phyloP scores from a whole-genome alignment of 768 basidiomycete species.

The Tylopilus cervinicoccineus region DNA sequence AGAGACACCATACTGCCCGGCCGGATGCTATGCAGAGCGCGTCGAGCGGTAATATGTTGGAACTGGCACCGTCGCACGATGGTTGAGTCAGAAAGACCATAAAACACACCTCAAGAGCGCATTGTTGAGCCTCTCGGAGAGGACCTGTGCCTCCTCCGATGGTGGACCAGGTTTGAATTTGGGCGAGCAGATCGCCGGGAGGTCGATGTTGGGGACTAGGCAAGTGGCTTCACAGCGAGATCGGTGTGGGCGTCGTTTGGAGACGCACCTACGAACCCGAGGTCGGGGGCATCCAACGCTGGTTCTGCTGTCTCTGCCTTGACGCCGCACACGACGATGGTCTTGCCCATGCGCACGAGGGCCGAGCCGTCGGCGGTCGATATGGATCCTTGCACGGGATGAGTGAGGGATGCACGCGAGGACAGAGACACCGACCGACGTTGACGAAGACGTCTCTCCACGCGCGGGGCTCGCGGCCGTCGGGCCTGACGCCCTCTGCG shows the following conservation, averaged over 20 bases:
- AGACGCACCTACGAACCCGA: constrained; percentile 75
- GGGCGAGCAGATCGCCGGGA: constrained; percentile 90
- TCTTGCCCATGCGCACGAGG: constrained; percentile 84
- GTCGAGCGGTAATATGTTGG: constrained; percentile 57
- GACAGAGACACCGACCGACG: constrained; percentile 52
- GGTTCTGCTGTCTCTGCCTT: constrained; percentile 95
- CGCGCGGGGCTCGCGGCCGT: constrained; percentile 64
- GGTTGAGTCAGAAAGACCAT: background rate
- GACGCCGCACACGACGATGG: constrained; percentile 94
- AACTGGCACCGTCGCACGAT: constrained; percentile 38
- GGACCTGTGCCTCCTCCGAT: constrained; percentile 87
- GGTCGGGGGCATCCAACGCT: constrained; percentile 64
- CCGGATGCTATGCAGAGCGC: constrained; percentile 78
- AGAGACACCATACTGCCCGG: constrained; percentile 89
- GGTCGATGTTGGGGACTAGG: constrained; percentile 94
- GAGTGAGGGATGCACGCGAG: background rate
- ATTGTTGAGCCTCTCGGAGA: constrained; percentile 80
- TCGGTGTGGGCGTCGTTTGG: background rate
- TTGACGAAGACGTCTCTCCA: constrained; percentile 80
- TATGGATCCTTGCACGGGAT: constrained; percentile 65
- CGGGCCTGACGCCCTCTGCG: constrained; percentile 71
- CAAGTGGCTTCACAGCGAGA: background rate
- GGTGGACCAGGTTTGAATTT: constrained; percentile 96
- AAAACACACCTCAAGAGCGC: constrained; percentile 61
- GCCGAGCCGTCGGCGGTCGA: constrained; percentile 92